Conservation (phyloP, 2,329 filamentous ascomycete species). For the Sporothrix pallida region DNA sequence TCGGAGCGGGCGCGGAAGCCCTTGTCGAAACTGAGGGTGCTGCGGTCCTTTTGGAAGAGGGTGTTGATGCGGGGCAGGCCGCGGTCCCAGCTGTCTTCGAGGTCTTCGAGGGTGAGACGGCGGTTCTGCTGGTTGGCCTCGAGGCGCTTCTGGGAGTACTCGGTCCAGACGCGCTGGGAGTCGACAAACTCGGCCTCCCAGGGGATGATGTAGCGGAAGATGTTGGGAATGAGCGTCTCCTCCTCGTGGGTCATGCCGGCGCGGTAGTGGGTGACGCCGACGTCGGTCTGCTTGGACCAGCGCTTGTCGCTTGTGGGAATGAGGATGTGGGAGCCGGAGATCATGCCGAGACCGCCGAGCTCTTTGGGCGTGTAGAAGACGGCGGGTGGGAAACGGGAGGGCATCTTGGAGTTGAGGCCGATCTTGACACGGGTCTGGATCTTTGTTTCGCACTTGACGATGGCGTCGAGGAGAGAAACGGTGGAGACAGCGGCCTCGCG, state of each 20-base stretch:
- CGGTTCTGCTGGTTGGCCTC: slow-evolving; percentile 98
- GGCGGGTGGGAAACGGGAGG: slow-evolving; percentile 94
- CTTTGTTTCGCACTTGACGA: slow-evolving; percentile 99
- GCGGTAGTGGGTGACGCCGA: slow-evolving; percentile 94
- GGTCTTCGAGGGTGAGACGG: slow-evolving; percentile 88
- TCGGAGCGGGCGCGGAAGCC: slow-evolving; percentile 94
- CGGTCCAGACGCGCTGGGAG: slow-evolving; percentile 98
- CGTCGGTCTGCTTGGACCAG: slow-evolving; percentile 98
- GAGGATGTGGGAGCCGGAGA: slow-evolving; percentile 95
- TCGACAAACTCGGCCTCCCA: slow-evolving; percentile 99
- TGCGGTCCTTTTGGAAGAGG: slow-evolving; percentile 97
- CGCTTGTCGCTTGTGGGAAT: slow-evolving; percentile 98
- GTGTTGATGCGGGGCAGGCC: slow-evolving; percentile 98
- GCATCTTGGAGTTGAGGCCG: slow-evolving; percentile 98
- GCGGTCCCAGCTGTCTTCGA: slow-evolving; percentile 98
- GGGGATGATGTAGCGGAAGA: slow-evolving; percentile 98
- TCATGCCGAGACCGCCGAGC: slow-evolving; percentile 96
- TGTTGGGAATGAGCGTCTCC: slow-evolving; percentile 96
- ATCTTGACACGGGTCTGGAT: slow-evolving; percentile 99
- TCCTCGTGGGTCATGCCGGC: slow-evolving; percentile 98
- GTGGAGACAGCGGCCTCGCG: slow-evolving; percentile 97
- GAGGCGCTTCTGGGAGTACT: slow-evolving; percentile 96
- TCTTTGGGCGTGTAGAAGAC: slow-evolving; percentile 99
- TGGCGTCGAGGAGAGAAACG: slow-evolving; percentile 90
- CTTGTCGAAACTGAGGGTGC: slow-evolving; percentile 97